Base-by-base conservation (phyloP, 2,329 filamentous ascomycete genomes). In the Drechmeria coniospora region DNA sequence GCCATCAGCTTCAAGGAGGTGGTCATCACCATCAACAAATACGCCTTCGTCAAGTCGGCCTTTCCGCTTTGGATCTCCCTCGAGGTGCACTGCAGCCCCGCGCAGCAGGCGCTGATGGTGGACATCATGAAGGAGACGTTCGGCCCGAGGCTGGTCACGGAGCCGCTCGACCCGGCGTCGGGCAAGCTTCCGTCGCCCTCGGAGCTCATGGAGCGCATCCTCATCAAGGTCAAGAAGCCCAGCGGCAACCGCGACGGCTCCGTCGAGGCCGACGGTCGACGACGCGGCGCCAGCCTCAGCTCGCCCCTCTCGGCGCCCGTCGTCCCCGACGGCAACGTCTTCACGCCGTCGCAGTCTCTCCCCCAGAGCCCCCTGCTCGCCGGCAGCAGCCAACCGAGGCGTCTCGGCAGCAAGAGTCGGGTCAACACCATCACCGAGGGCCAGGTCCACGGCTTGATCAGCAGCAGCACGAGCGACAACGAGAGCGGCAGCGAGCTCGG, bases 61-160 rank as follows among this genome's bases (percentile, higher is more conserved):
- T 94, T 86, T 41, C 90, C 90, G 1, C 63, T 98, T 11, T 92
- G 90, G 59, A 75, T 98, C 36, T 95, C 90, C 1, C 75, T 98
- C 10, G 90, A 98, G 51, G 86, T 95, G 4, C 90, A 95, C 49
- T 95, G 90, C 65, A 80, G 71, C 40, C 59, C 74, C 2, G 61
- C 74, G 9, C 90, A 95, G 48, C 90, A 98, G 51, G 63, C 71
- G 13, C 68, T 72, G 24, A 95, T 98, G 90, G 79, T 84, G 14
- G 73, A 79, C 34, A 90, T 82, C 36, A 92, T 95, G 70, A 78
- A 75, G 44, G 74, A 79, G 17, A 72, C 79, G 8, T 92, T 94
- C 49, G 80, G 80, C 16, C 60, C 76, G n/a, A 74, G 74, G 39
- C 68, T 98, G 24, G 63, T 95, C 9, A 70, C 75, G 0, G 71